phyloP scores from a whole-genome alignment of 768 basidiomycete species.

The Suillus alpinus region DNA sequence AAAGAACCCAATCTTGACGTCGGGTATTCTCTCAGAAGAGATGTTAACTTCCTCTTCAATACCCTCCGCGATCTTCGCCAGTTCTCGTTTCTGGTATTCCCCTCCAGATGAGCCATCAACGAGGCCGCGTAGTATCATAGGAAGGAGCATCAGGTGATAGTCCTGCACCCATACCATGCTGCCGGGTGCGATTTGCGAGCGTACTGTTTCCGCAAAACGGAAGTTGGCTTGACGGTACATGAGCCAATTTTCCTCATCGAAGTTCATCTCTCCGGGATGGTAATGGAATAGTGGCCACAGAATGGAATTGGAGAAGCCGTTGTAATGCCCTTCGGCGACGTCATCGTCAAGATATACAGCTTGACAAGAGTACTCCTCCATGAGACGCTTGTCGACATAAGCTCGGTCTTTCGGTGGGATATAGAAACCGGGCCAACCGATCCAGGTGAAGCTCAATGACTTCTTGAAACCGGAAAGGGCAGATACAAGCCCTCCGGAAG shows the following conservation, averaged over 20 bases:
- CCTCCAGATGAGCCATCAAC: conserved; percentile 69
- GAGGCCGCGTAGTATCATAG: conserved; percentile 88
- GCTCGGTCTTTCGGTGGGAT: conserved; percentile 92
- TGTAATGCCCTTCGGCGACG: conserved; percentile 97
- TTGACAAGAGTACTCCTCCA: conserved; percentile 95
- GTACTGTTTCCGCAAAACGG: conserved; percentile 88
- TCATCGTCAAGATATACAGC: conserved; percentile 98
- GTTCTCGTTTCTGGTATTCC: conserved; percentile 56
- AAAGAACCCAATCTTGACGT: conserved; percentile 97
- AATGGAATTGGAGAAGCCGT: conserved; percentile 99
- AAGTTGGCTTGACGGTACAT: conserved; percentile 97
- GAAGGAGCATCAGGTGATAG: conserved; percentile 96
- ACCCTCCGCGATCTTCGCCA: conserved; percentile 71
- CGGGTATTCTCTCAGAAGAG: conserved; percentile 43
- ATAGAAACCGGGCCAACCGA: conserved; percentile 92
- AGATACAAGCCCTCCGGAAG: conserved; percentile 94
- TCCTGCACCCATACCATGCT: conserved; percentile 99
- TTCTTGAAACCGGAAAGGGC: conserved; percentile 98
- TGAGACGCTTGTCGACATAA: conserved; percentile 85
- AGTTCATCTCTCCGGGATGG: conserved; percentile 99
- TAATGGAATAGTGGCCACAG: conserved; percentile 99
- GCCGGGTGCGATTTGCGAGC: conserved; percentile 72
- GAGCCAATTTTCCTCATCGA: conserved; percentile 97
- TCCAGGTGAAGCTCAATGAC: conserved; percentile 97
- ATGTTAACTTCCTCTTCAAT: conserved; percentile 48